Conservation (phyloP, 495 filamentous ascomycete genomes). For the Chlorociboria aeruginascens region DNA sequence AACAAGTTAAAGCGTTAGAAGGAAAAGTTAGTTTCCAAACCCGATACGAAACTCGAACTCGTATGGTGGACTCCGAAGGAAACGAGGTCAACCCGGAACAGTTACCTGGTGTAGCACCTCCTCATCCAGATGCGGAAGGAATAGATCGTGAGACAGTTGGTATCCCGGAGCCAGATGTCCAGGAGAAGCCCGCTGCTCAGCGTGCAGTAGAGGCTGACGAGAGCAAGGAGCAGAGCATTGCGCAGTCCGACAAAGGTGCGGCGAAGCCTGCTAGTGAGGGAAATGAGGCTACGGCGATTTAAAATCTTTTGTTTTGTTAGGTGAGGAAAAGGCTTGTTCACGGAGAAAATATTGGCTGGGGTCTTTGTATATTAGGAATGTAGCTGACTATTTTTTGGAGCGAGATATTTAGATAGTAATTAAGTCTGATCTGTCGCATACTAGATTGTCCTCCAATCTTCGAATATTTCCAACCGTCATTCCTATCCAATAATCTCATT, state of each 20-base stretch:
- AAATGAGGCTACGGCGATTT: conserved; percentile 53
- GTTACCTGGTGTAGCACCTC: conserved; percentile 46
- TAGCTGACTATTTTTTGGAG: too few species aligned
- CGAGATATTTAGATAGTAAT: too few species aligned
- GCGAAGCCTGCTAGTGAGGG: conserved; percentile 67
- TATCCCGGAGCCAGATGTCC: conserved; percentile 14
- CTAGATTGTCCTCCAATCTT: too few species aligned
- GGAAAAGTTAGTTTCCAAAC: conserved; percentile 94
- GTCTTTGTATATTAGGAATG: too few species aligned
- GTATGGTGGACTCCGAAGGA: conserved; percentile 64
- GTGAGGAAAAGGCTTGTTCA: conserved; percentile 4
- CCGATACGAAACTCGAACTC: conserved; percentile 80
- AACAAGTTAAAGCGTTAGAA: conserved; percentile 70
- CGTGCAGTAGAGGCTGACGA: conserved; percentile 37
- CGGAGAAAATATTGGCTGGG: conserved; percentile 2
- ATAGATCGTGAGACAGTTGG: conserved; percentile 50
- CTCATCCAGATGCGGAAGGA: conserved; percentile 76
- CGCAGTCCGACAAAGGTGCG: conserved; percentile 34
- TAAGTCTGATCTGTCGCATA: too few species aligned
- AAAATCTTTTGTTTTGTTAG: conserved; percentile 25
- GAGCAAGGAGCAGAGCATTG: conserved; percentile 52
- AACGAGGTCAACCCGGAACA: conserved; percentile 46
- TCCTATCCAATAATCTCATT: too few species aligned
- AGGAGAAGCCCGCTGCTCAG: conserved; percentile 21
- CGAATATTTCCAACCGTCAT: too few species aligned